Evolutionary conservation across 208 protist species (phyloP).

Genomic region (Acanthamoeba healyi): DNA sequence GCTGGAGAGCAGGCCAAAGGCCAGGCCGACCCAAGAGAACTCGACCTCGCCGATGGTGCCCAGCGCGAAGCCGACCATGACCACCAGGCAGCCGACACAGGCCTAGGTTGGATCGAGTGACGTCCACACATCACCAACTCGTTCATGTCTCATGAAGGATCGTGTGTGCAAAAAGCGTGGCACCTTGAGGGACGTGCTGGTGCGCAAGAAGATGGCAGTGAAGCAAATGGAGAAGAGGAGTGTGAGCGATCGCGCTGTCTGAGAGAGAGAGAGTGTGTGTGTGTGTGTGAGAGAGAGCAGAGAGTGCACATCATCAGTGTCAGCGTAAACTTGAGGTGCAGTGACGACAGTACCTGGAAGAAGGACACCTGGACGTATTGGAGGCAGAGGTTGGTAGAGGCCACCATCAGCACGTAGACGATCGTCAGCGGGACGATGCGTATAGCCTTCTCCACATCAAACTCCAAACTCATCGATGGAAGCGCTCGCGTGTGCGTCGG

Average conservation of each 20-base stretch:
- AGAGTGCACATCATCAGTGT: too few relatives aligned
- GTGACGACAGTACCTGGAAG: slow-evolving; percentile 68
- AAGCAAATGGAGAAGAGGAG: slow-evolving; percentile 80
- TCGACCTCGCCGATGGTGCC: slow-evolving; percentile 69
- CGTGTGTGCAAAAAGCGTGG: not conserved
- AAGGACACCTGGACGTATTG: slow-evolving; percentile 77
- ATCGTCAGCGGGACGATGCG: slow-evolving; percentile 64
- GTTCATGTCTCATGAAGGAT: too few relatives aligned
- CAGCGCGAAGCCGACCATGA: slow-evolving; percentile 78
- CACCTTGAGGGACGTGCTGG: slow-evolving; percentile 21
- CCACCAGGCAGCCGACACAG: slow-evolving; percentile 38
- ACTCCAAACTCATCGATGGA: not conserved
- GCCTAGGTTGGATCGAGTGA: not conserved
- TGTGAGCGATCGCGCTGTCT: slow-evolving; percentile 76
- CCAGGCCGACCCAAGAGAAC: slow-evolving; percentile 63
- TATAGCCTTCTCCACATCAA: slow-evolving; percentile 41
- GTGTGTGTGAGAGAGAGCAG: not conserved
- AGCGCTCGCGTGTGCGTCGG: not conserved
- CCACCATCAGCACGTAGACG: slow-evolving; percentile 75
- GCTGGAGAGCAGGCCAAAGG: slow-evolving; percentile 76
- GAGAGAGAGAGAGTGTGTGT: not conserved
- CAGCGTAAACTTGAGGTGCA: too few relatives aligned
- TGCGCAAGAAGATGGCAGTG: slow-evolving; percentile 66
- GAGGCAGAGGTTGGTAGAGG: slow-evolving; percentile 79
- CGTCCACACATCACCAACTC: not conserved